Evolutionary conservation across 192 early-diverging fungal species (phyloP).

Genomic region (Dissophora ornata): DNA sequence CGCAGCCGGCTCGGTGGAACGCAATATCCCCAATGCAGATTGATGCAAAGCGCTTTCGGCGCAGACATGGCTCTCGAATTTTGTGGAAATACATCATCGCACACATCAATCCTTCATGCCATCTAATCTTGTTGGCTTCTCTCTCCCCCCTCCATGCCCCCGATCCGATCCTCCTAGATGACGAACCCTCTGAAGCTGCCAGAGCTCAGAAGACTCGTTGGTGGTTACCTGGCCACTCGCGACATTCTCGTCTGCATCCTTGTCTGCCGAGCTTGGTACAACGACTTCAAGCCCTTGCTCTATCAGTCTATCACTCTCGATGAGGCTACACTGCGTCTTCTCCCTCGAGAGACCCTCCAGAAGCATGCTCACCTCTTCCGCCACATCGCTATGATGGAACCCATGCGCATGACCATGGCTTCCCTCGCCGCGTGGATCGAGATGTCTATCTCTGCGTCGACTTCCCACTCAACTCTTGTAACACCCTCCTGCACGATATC

Average conservation of each 20-base stretch:
- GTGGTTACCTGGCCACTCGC: conserved; percentile 2
- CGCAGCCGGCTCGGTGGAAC: too few relatives aligned
- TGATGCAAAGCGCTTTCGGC: too few relatives aligned
- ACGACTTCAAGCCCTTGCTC: conserved; percentile 15
- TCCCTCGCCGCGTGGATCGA: not conserved
- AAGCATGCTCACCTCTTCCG: conserved; percentile 30
- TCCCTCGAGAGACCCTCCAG: conserved; percentile 19
- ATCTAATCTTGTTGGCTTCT: too few relatives aligned
- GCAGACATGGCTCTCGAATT: too few relatives aligned
- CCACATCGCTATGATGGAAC: conserved; percentile 25
- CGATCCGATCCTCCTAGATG: not conserved
- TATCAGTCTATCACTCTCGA: conserved; percentile 23
- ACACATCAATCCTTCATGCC: too few relatives aligned
- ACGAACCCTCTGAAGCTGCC: conserved; percentile 28
- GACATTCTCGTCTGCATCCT: conserved; percentile 32
- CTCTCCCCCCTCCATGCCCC: not conserved
- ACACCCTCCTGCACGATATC: not conserved
- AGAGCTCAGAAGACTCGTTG: conserved; percentile 24
- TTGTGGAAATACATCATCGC: too few relatives aligned
- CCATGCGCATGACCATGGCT: conserved; percentile 21
- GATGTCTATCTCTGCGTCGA: not conserved
- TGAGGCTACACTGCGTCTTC: conserved; percentile 7
- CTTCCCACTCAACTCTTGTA: not conserved
- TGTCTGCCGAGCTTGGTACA: conserved; percentile 26
- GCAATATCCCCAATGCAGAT: too few relatives aligned